Evolutionary conservation across 2,329 filamentous ascomycete genomes (phyloP).

Genomic region (Leptographium procerum): DNA sequence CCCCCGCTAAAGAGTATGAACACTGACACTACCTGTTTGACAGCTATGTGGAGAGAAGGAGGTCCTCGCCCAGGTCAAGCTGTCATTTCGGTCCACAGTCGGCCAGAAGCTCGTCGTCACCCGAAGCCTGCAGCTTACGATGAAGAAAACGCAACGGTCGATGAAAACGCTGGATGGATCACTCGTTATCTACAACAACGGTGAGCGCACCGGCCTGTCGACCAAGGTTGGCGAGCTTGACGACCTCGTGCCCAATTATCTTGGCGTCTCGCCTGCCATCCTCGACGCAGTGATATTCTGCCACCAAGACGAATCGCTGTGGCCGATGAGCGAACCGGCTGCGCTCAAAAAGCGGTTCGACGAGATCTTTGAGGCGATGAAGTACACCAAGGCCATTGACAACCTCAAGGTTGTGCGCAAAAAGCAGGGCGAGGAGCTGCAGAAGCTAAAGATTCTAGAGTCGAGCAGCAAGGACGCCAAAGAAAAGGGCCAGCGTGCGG

Average conservation of each 20-base stretch:
- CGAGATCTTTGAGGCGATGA: constrained; percentile 92
- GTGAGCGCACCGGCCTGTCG: constrained; percentile 69
- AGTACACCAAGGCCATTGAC: constrained; percentile 95
- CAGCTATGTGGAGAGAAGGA: constrained; percentile 75
- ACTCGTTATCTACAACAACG: constrained; percentile 63
- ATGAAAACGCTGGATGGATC: constrained; percentile 80
- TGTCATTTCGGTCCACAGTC: constrained; percentile 72
- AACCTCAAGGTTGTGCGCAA: constrained; percentile 84
- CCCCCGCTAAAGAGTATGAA: not conserved
- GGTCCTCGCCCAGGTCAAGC: constrained; percentile 80
- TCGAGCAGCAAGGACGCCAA: constrained; percentile 54
- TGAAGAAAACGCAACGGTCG: constrained; percentile 66
- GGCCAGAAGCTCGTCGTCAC: constrained; percentile 73
- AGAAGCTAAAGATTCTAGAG: constrained; percentile 62
- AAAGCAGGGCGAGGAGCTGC: constrained; percentile 65
- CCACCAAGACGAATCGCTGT: constrained; percentile 93
- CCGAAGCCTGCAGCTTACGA: constrained; percentile 71
- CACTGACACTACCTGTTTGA: not conserved
- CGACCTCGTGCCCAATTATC: constrained; percentile 67
- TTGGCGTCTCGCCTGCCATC: constrained; percentile 83
- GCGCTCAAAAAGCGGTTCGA: constrained; percentile 90
- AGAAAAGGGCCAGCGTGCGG: constrained; percentile 63
- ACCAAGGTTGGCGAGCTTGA: constrained; percentile 74
- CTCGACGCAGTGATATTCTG: constrained; percentile 96
- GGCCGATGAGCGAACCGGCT: constrained; percentile 84